Base-by-base conservation (phyloP, 768 basidiomycete species). In the Suillus subaureus region DNA sequence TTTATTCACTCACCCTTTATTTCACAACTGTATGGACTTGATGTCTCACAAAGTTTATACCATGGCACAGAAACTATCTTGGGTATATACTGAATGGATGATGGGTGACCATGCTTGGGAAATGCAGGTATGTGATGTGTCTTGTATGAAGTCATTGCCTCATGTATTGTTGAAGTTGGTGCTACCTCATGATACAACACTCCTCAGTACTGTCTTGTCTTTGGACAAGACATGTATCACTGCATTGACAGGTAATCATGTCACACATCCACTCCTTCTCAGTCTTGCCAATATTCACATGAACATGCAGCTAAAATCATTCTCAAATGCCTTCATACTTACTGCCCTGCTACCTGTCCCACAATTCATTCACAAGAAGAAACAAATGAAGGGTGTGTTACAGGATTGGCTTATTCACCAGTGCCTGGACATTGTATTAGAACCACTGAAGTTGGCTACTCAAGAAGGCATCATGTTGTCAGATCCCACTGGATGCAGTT, bases 151-250 rank as follows among this genome's bases (percentile, higher is more conserved):
- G 43, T 51, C 40, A 39, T 28, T 37, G 31, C 3, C 42, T 55
- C 6, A 57, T 31, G 2, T n/a, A 11, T 42, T 16, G 7, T 61
- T 39, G 13, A 61, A 70, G 74, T 39, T 39, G 21, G 23, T 64
- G 54, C 31, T 73, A 16, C 71, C 71, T 5, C 18, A 1, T 31
- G 72, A 68, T n/a, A 63, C 68, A 15, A 70, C 70, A 12, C 26
- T 73, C 12, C 43, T 72, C 12, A 73, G 78, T 5, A 65, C 69
- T 2, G 67, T 79, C 15, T 57, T 72, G 2, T 72, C 74, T 11
- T 75, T 73, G 0, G 77, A 80, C 58, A 80, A 80, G 65, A 78
- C 79, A 18, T 68, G 70, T 61, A 73, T 80, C 5, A 72, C 78
- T 0, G 62, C 68, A 9, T 70, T 71, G 66, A 75, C 71, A 12